Percentiles rank a stretch among this genome's conserved stretches.
Conservation (phyloP, 108 stramenopile genomes). For the Cylindrotheca closterium region DNA sequence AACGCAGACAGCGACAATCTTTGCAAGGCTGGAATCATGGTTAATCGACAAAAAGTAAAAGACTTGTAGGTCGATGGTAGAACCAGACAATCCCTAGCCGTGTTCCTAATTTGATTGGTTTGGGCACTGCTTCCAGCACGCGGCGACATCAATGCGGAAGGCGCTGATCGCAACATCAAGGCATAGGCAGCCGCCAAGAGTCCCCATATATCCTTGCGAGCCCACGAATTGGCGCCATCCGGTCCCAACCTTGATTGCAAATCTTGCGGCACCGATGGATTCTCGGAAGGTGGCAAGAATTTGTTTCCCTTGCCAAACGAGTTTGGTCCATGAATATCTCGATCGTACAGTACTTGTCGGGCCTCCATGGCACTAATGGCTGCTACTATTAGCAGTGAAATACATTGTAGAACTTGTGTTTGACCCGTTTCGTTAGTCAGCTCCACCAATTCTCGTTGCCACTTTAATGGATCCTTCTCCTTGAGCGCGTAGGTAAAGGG, state of each 20-base stretch:
- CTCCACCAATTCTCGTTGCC: constrained; percentile 67
- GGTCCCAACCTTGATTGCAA: constrained; percentile 52
- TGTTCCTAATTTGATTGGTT: constrained; percentile 35
- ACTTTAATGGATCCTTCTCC: constrained; percentile 53
- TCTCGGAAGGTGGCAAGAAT: constrained; percentile 43
- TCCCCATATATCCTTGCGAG: constrained; percentile 71
- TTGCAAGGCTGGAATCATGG: constrained; percentile 57
- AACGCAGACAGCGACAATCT: constrained; percentile 8
- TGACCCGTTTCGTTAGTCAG: constrained; percentile 48
- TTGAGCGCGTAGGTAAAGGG: constrained; percentile 18
- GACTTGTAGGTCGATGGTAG: constrained; percentile 55
- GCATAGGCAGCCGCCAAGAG: constrained; percentile 63
- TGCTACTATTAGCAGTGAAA: constrained; percentile 51
- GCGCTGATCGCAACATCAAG: constrained; percentile 50
- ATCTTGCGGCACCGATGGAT: constrained; percentile 22
- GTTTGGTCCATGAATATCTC: constrained; percentile 54
- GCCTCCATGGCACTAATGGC: constrained; percentile 66
- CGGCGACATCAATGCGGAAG: constrained; percentile 43
- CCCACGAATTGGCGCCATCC: constrained; percentile 48
- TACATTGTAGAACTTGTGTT: constrained; percentile 59
- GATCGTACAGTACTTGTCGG: constrained; percentile 53
- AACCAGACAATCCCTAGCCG: constrained; percentile 48
- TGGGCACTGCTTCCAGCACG: constrained; percentile 24
- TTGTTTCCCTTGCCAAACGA: constrained; percentile 65
- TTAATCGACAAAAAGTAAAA: constrained; percentile 66